Percentiles rank a stretch among this genome's conserved stretches.
These are phyloP conservation scores for Meredithiella fracta DNA, from an alignment of 2,329 filamentous ascomycete genomes.

Conservation along the genomic window DNA sequence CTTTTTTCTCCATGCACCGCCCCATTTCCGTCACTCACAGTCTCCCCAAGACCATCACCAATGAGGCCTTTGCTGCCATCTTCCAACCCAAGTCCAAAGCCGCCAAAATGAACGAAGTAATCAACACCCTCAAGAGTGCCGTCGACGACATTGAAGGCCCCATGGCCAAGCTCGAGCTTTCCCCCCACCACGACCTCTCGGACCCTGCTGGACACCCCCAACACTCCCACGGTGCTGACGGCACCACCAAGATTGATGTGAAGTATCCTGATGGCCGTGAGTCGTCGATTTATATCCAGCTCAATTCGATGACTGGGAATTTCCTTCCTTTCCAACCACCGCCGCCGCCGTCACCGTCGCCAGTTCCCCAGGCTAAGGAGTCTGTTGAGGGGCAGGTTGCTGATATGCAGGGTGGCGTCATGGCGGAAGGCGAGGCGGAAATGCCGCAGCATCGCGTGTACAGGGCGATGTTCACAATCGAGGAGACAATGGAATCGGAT, in stretches of 20 bases:
- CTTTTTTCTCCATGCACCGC: conserved; percentile 90
- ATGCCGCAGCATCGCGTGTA: conserved; percentile 38
- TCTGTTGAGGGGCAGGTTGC: conserved; percentile 20
- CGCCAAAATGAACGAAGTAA: conserved; percentile 41
- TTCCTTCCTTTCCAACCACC: conserved; percentile 73
- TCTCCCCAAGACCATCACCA: conserved; percentile 54
- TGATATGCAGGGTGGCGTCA: conserved; percentile 20
- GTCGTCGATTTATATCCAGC: conserved; percentile 45
- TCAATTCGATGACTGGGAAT: conserved; percentile 50
- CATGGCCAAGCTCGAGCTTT: conserved; percentile 36
- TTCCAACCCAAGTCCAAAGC: conserved; percentile 44
- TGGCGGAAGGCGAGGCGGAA: conserved; percentile 13
- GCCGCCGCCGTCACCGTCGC: conserved; percentile 72
- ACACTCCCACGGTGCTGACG: conserved; percentile 30
- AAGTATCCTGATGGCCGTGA: conserved; percentile 40
- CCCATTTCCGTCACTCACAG: conserved; percentile 78
- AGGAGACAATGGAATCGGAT: conserved; percentile 44
- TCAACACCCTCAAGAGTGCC: conserved; percentile 47
- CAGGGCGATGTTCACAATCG: conserved; percentile 49
- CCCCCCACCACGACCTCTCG: conserved; percentile 14
- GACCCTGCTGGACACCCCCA: conserved; percentile 16
- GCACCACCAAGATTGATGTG: conserved; percentile 34
- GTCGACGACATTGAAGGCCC: conserved; percentile 43
- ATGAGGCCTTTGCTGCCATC: conserved; percentile 68
- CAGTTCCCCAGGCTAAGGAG: conserved; percentile 38